Base-by-base conservation (phyloP, 768 basidiomycete genomes). In the Pluteus cervinus region DNA sequence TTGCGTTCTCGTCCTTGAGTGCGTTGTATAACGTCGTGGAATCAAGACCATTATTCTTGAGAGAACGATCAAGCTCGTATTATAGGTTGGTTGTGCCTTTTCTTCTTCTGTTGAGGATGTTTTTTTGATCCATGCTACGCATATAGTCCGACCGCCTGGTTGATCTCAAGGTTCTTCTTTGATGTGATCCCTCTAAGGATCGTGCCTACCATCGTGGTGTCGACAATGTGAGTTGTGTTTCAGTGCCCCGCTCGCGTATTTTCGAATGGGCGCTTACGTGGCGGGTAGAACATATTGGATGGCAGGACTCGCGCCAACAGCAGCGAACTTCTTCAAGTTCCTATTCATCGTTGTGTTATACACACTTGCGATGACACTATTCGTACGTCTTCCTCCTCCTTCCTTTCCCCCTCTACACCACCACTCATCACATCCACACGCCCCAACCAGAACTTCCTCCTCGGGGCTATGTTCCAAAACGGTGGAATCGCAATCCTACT, bases 241-340 rank as follows among this genome's bases (percentile, higher is more conserved):
- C 22, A 14, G 16, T 8, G 9, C 17, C 7, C 15, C 10, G 26
- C 9, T 21, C 32, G 24, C 3, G 24, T 30, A 12, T 34, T 26
- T 14, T 25, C 23, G 17, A 39, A 47, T 43, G 31, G 50, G 35
- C 12, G n/a, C n/a, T n/a, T n/a, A n/a, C n/a, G n/a, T n/a, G n/a
- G 44, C 21, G 15, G 39, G 7, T 42, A 86, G 83, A 36, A 82
- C 81, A n/a, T 91, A 90, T 49, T 90, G 88, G 87, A 92, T 97
- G 93, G 89, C 90, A 3, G 92, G 93, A 9, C 74, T 97, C 4
- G 73, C 86, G 2, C 69, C 69, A 4, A 73, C 85, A 29, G 79
- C 90, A 2, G 74, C 80, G 0, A 70, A 84, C 54, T 97, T 84
- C 70, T 98, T 96, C 81, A 98, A 96, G 52, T 98, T 87, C 63